phyloP scores from a whole-genome alignment of 495 filamentous ascomycete species.

The Friedmanniomyces simplex region DNA sequence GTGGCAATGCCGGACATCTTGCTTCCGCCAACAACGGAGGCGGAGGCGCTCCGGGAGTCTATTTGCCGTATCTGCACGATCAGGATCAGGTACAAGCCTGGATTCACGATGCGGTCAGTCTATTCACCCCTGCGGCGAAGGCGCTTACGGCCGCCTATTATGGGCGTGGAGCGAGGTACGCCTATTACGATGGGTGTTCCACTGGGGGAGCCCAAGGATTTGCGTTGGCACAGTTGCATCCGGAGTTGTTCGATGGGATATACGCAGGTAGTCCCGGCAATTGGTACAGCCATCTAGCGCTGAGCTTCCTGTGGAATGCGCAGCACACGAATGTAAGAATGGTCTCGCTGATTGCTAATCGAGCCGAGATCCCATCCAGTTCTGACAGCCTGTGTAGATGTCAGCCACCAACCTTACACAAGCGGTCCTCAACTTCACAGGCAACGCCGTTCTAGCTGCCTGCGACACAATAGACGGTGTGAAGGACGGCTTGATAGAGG shows the following conservation, averaged over 20 bases:
- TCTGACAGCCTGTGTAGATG: background rate
- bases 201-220: slow-evolving; percentile 42
- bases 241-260: slow-evolving; percentile 37
- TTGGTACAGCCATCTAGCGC: slow-evolving; percentile 35
- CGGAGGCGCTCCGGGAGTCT: slow-evolving; percentile 13
- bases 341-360: background rate
- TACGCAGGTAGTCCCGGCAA: slow-evolving; percentile 35
- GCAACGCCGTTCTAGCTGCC: slow-evolving; percentile 24
- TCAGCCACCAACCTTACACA: slow-evolving; percentile 23
- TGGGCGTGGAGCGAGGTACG: slow-evolving; percentile 23
- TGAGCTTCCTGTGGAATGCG: slow-evolving; percentile 38
- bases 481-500: slow-evolving; percentile 33
- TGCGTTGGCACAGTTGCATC: slow-evolving; percentile 36
- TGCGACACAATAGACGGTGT: slow-evolving; percentile 36
- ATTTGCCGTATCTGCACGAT: slow-evolving; percentile 30
- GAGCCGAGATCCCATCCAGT: background rate
- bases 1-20: slow-evolving; percentile 30
- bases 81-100: slow-evolving; percentile 31
- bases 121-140: slow-evolving; percentile 30
- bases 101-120: slow-evolving; percentile 37
- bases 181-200: slow-evolving; percentile 37
- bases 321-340: slow-evolving; percentile 23
- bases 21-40: slow-evolving; percentile 23
- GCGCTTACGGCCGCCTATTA: slow-evolving; percentile 29
- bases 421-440: slow-evolving; percentile 30